Conservation (phyloP, 129 eudicot species). For the Helianthus tuberosus region DNA sequence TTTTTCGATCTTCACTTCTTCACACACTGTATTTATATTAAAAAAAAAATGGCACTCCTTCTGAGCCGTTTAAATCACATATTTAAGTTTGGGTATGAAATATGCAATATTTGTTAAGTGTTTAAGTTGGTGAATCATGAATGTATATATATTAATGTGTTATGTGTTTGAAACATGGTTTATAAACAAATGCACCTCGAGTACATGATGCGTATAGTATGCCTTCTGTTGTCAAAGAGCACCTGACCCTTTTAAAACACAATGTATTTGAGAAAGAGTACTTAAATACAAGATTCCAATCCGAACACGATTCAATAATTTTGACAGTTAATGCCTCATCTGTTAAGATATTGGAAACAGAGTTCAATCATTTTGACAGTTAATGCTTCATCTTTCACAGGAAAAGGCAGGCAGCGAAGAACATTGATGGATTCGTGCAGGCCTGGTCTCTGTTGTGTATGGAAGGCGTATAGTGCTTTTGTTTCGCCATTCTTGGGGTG, state of each 20-base stretch:
- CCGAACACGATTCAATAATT: too few relatives aligned
- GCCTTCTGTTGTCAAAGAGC: too few relatives aligned
- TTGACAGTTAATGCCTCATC: too few relatives aligned
- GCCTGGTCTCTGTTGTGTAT: not conserved
- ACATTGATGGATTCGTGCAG: conserved; percentile 8
- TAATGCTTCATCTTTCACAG: conserved; percentile 24
- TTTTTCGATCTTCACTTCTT: too few relatives aligned
- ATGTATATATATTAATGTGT: not conserved
- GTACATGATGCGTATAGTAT: too few relatives aligned
- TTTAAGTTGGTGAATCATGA: not conserved
- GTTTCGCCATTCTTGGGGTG: not conserved
- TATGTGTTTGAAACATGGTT: not conserved
- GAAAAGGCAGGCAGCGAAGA: conserved; percentile 30
- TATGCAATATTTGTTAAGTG: not conserved
- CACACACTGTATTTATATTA: too few relatives aligned
- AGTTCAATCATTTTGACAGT: not conserved
- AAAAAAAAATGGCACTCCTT: too few relatives aligned
- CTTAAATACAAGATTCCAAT: too few relatives aligned
- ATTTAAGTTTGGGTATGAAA: not conserved
- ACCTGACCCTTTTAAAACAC: too few relatives aligned
- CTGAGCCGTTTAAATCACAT: too few relatives aligned
- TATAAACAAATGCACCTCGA: not conserved
- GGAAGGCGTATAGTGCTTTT: conserved; percentile 19
- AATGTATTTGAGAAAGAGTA: too few relatives aligned
- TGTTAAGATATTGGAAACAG: not conserved